phyloP scores from a whole-genome alignment of 768 basidiomycete genomes.

The Leccinum fibrillosum region DNA sequence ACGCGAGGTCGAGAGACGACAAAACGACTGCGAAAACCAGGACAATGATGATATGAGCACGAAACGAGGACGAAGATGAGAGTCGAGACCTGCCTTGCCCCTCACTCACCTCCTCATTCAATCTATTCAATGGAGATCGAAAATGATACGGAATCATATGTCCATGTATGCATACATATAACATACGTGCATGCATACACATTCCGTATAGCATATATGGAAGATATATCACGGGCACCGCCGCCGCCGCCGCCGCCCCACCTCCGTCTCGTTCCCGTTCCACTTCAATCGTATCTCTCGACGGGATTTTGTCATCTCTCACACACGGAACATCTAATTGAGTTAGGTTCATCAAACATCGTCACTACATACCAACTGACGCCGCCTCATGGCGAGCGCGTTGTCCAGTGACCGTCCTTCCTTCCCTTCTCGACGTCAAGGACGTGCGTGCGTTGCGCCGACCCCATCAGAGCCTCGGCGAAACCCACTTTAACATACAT shows the following conservation, averaged over 20 bases:
- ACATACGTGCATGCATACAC: neutral
- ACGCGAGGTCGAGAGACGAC: neutral
- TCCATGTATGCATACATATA: neutral
- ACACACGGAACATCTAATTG: neutral
- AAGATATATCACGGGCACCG: neutral
- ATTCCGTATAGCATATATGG: neutral
- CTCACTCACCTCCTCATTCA: neutral
- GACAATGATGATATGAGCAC: neutral
- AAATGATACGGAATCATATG: neutral
- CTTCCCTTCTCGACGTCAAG: neutral
- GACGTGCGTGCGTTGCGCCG: conserved; percentile 1
- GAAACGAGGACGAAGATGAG: neutral
- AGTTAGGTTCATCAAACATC: conserved; percentile 20
- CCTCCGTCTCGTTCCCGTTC: neutral
- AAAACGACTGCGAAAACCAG: neutral
- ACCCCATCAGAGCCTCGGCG: conserved; percentile 24
- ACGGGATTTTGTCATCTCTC: neutral
- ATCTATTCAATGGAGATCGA: neutral
- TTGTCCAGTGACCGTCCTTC: conserved; percentile 10
- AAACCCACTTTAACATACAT: conserved; percentile 19
- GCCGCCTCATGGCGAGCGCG: conserved; percentile 26
- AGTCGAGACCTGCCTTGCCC: neutral
- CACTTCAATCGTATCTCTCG: neutral
- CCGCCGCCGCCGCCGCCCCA: neutral
- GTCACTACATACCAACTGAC: neutral